Conservation (phyloP, 805 yeast genomes). For the Nematodospora valgi region DNA sequence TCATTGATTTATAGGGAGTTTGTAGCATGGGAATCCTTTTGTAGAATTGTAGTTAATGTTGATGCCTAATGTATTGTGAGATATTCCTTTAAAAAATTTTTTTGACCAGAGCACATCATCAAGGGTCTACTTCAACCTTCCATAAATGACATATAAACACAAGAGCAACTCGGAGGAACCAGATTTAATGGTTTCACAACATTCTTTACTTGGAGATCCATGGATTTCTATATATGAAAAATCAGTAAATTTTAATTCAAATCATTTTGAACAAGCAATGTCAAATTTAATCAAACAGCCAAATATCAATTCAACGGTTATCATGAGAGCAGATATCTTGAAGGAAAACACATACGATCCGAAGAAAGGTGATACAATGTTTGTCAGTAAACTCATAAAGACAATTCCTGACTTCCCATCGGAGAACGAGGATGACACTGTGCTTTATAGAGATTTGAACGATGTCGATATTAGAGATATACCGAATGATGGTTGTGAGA, state of each 20-base stretch:
- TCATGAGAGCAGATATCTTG: conserved; percentile 81
- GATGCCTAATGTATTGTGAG: too few relatives aligned
- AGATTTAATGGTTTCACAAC: background rate
- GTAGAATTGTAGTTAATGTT: too few relatives aligned
- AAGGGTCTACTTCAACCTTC: too few relatives aligned
- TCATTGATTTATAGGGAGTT: conserved; percentile 30
- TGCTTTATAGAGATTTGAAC: conserved; percentile 31
- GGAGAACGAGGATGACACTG: conserved; percentile 16
- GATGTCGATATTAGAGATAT: conserved; percentile 30
- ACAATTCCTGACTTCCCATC: conserved; percentile 33
- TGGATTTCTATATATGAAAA: conserved; percentile 63
- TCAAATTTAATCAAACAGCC: conserved; percentile 76
- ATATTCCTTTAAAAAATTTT: too few relatives aligned
- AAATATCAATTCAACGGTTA: conserved; percentile 87
- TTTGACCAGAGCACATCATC: too few relatives aligned
- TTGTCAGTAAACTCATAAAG: conserved; percentile 22
- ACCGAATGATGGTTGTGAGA: conserved; percentile 16
- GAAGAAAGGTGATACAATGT: conserved; percentile 27
- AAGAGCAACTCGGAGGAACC: background rate
- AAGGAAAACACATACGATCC: conserved; percentile 45
- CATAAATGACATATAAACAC: too few relatives aligned
- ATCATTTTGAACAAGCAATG: conserved; percentile 75
- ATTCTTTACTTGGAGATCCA: conserved; percentile 50
- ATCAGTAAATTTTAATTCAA: conserved; percentile 44
- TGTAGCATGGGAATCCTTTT: too few relatives aligned